A percentile compares a stretch with the other conserved stretches of the same genome.
Evolutionary conservation across 495 filamentous ascomycete species (phyloP).

Genomic region (Geoglossum glabrum): DNA sequence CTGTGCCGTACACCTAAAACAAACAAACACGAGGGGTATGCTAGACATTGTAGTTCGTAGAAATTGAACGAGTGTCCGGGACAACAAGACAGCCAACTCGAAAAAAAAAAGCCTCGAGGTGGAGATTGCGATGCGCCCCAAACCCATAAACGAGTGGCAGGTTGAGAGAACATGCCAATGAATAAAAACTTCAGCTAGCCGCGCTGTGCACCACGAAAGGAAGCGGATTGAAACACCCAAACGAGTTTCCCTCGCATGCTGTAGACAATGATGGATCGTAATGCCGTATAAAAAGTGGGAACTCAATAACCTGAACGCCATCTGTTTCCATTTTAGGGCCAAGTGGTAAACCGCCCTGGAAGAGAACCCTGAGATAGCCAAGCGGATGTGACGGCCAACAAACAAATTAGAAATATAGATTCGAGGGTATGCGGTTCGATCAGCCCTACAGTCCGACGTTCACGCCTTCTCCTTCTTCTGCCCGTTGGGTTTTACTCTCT

Average conservation of each 20-base stretch:
- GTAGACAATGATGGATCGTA: neutral
- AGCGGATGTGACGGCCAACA: neutral
- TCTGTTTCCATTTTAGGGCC: neutral
- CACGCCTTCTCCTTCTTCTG: neutral
- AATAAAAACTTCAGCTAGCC: neutral
- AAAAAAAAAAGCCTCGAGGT: neutral
- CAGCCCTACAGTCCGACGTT: neutral
- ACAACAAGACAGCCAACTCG: neutral
- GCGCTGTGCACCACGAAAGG: neutral
- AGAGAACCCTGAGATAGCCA: neutral
- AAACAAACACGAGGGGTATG: neutral
- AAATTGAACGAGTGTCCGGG: neutral
- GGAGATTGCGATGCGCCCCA: neutral
- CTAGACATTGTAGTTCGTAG: neutral
- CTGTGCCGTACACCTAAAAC: neutral
- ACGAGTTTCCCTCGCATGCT: neutral
- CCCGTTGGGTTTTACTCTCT: neutral
- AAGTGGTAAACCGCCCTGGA: neutral
- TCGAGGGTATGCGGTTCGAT: neutral
- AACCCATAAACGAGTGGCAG: neutral
- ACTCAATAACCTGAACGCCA: neutral
- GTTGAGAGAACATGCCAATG: neutral
- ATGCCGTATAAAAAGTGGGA: neutral
- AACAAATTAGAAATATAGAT: neutral
- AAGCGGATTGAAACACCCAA: neutral